These are phyloP conservation scores for Trichoderma asperelloides DNA, from an alignment of 495 filamentous ascomycete genomes.

Conservation along the genomic window DNA sequence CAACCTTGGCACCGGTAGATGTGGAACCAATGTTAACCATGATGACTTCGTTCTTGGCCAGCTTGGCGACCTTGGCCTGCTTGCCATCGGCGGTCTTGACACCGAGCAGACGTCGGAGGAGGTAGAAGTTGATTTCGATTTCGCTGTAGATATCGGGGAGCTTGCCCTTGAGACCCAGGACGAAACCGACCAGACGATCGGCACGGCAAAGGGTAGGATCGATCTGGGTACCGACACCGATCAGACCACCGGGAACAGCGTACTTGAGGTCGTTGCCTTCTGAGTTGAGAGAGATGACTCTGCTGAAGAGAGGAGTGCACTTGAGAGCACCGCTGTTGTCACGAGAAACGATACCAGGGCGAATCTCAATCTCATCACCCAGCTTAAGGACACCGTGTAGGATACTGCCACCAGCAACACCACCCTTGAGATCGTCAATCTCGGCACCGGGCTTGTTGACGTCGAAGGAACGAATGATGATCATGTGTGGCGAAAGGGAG, in stretches of 20 bases:
- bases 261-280: constrained; percentile 98
- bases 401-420: constrained; percentile 95
- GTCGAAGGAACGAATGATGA: constrained; percentile 96
- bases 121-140: constrained; percentile 98
- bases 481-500: constrained; percentile 86
- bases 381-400: constrained; percentile 91
- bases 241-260: constrained; percentile 92
- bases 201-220: constrained; percentile 97
- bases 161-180: constrained; percentile 84
- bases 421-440: constrained; percentile 97
- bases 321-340: constrained; percentile 89
- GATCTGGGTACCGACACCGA: constrained; percentile 93
- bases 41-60: constrained; percentile 93
- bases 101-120: constrained; percentile 85
- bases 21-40: constrained; percentile 99
- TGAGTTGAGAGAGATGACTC: constrained; percentile 88
- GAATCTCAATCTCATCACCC: constrained; percentile 95
- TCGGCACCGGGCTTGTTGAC: constrained; percentile 99
- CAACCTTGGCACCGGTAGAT: constrained; percentile 89
- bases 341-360: constrained; percentile 89
- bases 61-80: constrained; percentile 96
- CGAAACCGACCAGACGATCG: constrained; percentile 97
- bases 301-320: constrained; percentile 93
- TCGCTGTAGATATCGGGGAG: constrained; percentile 94
- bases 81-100: constrained; percentile 97